Conservation (phyloP, 768 basidiomycete genomes). For the Tephrocybe sp. region DNA sequence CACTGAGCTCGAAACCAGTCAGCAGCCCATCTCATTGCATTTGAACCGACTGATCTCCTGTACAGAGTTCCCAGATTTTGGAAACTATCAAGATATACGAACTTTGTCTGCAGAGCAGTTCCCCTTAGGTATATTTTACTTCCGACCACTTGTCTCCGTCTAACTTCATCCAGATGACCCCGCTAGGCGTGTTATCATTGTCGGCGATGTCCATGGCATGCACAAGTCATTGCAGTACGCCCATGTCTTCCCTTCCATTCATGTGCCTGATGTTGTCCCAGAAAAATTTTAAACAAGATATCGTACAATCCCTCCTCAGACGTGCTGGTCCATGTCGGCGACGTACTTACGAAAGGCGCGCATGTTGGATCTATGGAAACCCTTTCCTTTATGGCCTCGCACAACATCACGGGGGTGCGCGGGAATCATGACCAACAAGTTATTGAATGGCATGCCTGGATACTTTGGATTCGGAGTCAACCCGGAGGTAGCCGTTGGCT, state of each 20-base stretch:
- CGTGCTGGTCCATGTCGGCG: constrained; percentile 80
- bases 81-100: constrained; percentile 41
- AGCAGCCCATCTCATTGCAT: not conserved
- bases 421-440: constrained; percentile 95
- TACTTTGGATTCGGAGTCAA: constrained; percentile 66
- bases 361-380: constrained; percentile 60
- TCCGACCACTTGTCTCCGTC: not conserved
- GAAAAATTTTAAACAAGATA: constrained; percentile 61
- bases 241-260: constrained; percentile 1
- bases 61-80: constrained; percentile 56
- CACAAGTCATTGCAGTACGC: constrained; percentile 63
- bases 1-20: not conserved
- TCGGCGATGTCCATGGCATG: constrained; percentile 93
- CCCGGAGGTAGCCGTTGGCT: constrained; percentile 60
- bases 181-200: constrained; percentile 60
- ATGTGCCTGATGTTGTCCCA: constrained; percentile 26
- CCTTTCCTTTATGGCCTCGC: constrained; percentile 60
- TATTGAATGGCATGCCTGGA: constrained; percentile 88
- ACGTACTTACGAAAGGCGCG: constrained; percentile 72
- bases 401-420: constrained; percentile 77
- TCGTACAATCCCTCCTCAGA: constrained; percentile 63
- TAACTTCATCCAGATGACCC: constrained; percentile 41
- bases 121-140: constrained; percentile 47
- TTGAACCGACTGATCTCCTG: constrained; percentile 1
- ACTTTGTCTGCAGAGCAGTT: constrained; percentile 50